Base-by-base conservation (phyloP, 2,329 filamentous ascomycete species). In the Trichoderma breve region DNA sequence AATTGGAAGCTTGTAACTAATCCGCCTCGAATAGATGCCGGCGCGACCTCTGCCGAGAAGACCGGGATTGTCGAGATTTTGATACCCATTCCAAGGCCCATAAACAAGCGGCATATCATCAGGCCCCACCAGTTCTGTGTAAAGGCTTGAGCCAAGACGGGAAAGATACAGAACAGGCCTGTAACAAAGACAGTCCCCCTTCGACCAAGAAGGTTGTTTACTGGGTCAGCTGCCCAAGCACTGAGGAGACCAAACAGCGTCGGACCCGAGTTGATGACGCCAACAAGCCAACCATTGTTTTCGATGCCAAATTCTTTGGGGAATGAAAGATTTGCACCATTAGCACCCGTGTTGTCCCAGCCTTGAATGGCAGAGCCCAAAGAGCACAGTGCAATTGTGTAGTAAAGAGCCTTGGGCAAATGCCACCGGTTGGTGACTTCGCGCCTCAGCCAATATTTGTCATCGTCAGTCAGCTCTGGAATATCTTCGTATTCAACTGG, bases 11-110 rank as follows among this genome's bases (percentile, higher is more conserved):
- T 83, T 77, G 85, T 87, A 21, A 86, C 85, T 2, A 87, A 75
- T 0, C 82, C 84, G 4, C 86, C 86, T 9, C 86, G 83, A 71
- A 87, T 86, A 6, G 79, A 78, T 0, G 84, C 82, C 0, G 86
- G 86, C 0, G 84, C 80, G 72, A 84, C 84, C 72, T 88, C 86
- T 7, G 86, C 85, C 0, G 85, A 84, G 74, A 83, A 87, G n/a
- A 88, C 82, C 0, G 86, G 86, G 0, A 87, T 83, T 0, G 84
- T 86, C 4, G 79, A 79, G 43, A 80, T 79, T 43, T 83, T 83
- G 53, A 87, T 76, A 2, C 89, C 89, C 86, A 91, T 90, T 9
- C 89, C 89, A 0, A 90, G 75, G 15, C 90, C 90, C 55, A 91
- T 83, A 30, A 91, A 73, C 71, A 82, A 6, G 78, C 79, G 71